Conservation (phyloP, 2,329 filamentous ascomycete genomes). For the Ceratocystis papillata region DNA sequence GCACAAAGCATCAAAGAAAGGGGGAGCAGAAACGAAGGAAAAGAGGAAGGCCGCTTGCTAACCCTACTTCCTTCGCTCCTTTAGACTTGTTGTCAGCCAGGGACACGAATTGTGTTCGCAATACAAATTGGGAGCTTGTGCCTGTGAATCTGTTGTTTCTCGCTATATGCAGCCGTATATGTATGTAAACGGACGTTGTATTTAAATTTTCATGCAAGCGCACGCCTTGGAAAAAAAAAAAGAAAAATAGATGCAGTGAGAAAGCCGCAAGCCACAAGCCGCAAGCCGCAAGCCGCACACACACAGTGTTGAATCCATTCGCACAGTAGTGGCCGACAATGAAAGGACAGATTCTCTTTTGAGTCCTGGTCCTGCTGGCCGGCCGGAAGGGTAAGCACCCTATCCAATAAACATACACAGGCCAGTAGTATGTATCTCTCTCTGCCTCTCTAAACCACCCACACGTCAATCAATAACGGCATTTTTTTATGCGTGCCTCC, state of each 20-base stretch:
- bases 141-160: neutral
- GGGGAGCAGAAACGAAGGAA: neutral
- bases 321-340: too few relatives aligned
- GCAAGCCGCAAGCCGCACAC: too few relatives aligned
- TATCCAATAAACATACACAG: too few relatives aligned
- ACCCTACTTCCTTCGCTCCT: neutral
- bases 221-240: neutral
- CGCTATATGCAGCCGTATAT: neutral
- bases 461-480: too few relatives aligned
- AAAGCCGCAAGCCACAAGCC: too few relatives aligned
- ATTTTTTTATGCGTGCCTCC: neutral
- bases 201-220: neutral
- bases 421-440: too few relatives aligned
- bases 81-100: neutral
- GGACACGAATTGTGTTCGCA: neutral
- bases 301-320: too few relatives aligned
- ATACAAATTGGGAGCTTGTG: neutral
- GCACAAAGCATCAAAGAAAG: neutral
- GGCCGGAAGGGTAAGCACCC: too few relatives aligned
- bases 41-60: neutral
- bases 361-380: too few relatives aligned
- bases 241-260: neutral
- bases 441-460: too few relatives aligned
- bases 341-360: too few relatives aligned
- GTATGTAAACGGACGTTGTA: neutral